A percentile compares a stretch with the other conserved stretches of the same genome.
These are phyloP conservation scores for Rasamsonia emersonii DNA, from an alignment of 2,329 filamentous ascomycete genomes.

Conservation along the genomic window DNA sequence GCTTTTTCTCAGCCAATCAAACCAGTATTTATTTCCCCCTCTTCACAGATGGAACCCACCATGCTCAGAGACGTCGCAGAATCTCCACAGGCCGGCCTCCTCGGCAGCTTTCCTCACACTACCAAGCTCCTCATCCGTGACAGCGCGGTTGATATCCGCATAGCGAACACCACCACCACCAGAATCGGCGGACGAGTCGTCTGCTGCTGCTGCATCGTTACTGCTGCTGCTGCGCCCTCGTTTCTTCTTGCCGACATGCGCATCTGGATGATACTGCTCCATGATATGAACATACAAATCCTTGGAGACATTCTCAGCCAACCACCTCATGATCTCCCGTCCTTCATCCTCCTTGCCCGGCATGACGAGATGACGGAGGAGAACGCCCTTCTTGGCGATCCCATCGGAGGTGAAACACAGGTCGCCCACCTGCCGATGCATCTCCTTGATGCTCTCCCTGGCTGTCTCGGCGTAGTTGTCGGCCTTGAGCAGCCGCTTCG, in stretches of 20 bases:
- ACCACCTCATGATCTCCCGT: slow-evolving; percentile 63
- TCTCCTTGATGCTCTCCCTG: slow-evolving; percentile 66
- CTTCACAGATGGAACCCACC: slow-evolving; percentile 44
- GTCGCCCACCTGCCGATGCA: slow-evolving; percentile 76
- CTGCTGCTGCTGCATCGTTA: slow-evolving; percentile 14
- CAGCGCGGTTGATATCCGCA: slow-evolving; percentile 67
- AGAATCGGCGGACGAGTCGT: slow-evolving; percentile 16
- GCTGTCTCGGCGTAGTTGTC: slow-evolving; percentile 66
- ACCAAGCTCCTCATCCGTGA: slow-evolving; percentile 56
- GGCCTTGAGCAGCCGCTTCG: slow-evolving; percentile 65
- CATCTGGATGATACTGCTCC: slow-evolving; percentile 78
- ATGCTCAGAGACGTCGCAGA: slow-evolving; percentile 57
- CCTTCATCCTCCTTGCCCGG: slow-evolving; percentile 69
- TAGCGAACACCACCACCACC: slow-evolving; percentile 50
- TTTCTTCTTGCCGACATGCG: slow-evolving; percentile 67
- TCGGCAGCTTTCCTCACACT: slow-evolving; percentile 59
- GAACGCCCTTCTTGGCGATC: slow-evolving; percentile 66
- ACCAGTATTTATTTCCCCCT: not conserved
- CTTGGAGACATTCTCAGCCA: slow-evolving; percentile 62
- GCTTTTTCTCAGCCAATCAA: too few relatives aligned
- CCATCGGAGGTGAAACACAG: slow-evolving; percentile 74
- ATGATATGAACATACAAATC: slow-evolving; percentile 80
- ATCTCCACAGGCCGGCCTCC: slow-evolving; percentile 67
- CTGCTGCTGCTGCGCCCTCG: slow-evolving; percentile 19
- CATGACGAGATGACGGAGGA: slow-evolving; percentile 78